Evolutionary conservation across 768 basidiomycete genomes (phyloP).

Genomic region (Goffeauzyma gilvescens): DNA sequence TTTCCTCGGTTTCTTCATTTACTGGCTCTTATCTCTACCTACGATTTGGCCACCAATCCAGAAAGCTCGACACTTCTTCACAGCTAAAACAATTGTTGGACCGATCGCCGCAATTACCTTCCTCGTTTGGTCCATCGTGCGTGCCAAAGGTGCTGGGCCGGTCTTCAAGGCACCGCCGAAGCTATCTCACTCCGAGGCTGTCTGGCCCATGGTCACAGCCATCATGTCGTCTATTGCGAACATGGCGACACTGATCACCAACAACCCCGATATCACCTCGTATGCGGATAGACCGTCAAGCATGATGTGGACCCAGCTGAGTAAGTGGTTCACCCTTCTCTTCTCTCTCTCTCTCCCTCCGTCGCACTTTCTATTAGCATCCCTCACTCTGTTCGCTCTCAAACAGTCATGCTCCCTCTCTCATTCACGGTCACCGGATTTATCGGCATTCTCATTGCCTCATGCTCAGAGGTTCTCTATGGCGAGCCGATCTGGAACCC

Average conservation of each 20-base stretch:
- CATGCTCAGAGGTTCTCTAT: conserved; percentile 55
- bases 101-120: conserved; percentile 26
- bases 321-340: conserved; percentile 11
- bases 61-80: conserved; percentile 53
- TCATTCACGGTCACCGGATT: conserved; percentile 58
- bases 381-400: conserved; percentile 40
- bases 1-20: conserved; percentile 51
- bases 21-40: conserved; percentile 62
- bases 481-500: conserved; percentile 64
- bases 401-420: conserved; percentile 50
- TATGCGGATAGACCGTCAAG: conserved; percentile 13
- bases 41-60: conserved; percentile 70
- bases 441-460: conserved; percentile 63
- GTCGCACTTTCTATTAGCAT: not conserved
- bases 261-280: conserved; percentile 17
- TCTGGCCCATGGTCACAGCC: conserved; percentile 56
- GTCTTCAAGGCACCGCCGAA: conserved; percentile 48
- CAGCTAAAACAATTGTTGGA: conserved; percentile 49
- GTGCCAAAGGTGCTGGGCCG: conserved; percentile 58
- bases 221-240: conserved; percentile 53
- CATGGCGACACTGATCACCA: conserved; percentile 49
- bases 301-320: conserved; percentile 22
- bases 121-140: conserved; percentile 51
- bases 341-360: not conserved
- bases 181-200: conserved; percentile 47